Evolutionary conservation across 441 rosid species (phyloP).

Genomic region (Gossypium davidsonii): DNA sequence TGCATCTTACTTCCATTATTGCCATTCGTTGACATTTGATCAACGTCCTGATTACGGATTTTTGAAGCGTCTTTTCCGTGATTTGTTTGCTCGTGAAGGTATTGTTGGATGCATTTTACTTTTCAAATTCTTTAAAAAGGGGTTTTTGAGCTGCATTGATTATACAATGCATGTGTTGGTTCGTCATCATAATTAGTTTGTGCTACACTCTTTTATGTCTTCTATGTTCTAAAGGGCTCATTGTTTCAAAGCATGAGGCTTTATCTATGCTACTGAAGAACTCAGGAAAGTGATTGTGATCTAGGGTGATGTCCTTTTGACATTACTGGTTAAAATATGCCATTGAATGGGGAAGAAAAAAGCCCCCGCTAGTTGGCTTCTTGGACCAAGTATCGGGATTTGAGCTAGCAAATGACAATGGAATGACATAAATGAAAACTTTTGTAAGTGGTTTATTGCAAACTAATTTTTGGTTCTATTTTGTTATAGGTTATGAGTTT

Average conservation of each 20-base stretch:
- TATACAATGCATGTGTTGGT: conserved; percentile 24
- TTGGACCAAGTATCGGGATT: background rate
- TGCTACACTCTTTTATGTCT: background rate
- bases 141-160: background rate
- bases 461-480: conserved; percentile 8
- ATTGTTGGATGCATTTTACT: background rate
- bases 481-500: conserved; percentile 53
- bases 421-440: background rate
- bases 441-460: background rate
- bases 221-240: background rate
- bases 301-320: background rate
- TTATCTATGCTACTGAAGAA: background rate
- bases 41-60: conserved; percentile 51
- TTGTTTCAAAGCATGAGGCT: background rate
- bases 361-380: background rate
- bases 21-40: conserved; percentile 1
- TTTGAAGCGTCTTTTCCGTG: conserved; percentile 81
- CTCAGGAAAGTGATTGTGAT: background rate
- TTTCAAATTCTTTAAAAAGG: background rate
- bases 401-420: background rate
- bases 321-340: background rate
- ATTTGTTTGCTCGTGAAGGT: conserved; percentile 77
- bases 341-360: background rate
- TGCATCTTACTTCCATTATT: conserved; percentile 3
- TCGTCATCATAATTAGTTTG: conserved; percentile 7